A percentile compares a stretch with the other conserved stretches of the same genome.
phyloP scores from a whole-genome alignment of 2,329 filamentous ascomycete genomes.

The Clonostachys rhizophaga region DNA sequence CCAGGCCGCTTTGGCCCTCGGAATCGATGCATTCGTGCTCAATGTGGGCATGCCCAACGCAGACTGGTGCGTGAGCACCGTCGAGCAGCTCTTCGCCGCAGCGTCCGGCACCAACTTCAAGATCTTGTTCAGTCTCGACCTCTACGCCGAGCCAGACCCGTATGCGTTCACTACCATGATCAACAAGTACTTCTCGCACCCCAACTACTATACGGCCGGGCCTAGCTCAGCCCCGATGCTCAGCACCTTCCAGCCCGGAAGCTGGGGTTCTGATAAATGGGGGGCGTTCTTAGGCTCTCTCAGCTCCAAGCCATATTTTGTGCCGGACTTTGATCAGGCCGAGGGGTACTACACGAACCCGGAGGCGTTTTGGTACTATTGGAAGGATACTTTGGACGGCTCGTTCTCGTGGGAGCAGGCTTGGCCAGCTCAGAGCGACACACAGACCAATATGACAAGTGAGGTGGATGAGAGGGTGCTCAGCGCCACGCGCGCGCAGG shows the following conservation, averaged over 20 bases:
- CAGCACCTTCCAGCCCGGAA: too few species aligned
- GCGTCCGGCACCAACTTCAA: conserved; percentile 5
- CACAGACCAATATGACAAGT: conserved; percentile 3
- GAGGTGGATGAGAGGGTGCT: not conserved
- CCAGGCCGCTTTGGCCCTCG: conserved; percentile 9
- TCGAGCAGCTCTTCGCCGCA: conserved; percentile 4
- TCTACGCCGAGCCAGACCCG: conserved; percentile 1
- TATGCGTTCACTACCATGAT: conserved; percentile 1
- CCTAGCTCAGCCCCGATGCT: too few species aligned
- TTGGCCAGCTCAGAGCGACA: conserved; percentile 3
- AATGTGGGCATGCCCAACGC: conserved; percentile 13
- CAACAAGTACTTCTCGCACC: not conserved
- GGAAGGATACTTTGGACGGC: conserved; percentile 6
- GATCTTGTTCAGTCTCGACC: conserved; percentile 8
- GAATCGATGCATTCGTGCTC: conserved; percentile 21
- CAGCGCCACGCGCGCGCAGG: conserved; percentile 1
- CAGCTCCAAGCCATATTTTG: conserved; percentile 3
- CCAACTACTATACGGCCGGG: not conserved
- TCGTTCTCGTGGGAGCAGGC: conserved; percentile 9
- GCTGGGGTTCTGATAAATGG: not conserved
- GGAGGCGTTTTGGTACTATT: conserved; percentile 1
- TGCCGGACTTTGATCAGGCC: conserved; percentile 4
- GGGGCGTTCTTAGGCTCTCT: not conserved
- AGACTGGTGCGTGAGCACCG: conserved; percentile 1
- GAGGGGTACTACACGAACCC: not conserved